Conservation (phyloP, 2,329 filamentous ascomycete genomes). For the Fusarium circinatum region DNA sequence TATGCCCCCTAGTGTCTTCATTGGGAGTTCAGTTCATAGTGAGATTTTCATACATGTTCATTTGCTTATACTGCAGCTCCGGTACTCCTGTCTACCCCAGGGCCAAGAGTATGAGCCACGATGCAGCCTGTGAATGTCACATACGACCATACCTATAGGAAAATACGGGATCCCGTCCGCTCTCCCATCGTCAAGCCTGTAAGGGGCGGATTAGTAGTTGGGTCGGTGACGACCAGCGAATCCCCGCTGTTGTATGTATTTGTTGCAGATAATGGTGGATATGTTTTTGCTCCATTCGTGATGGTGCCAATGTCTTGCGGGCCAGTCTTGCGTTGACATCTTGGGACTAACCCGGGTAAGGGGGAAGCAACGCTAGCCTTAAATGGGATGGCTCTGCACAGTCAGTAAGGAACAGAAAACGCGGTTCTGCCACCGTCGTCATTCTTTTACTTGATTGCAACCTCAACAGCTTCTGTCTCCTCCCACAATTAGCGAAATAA, state of each 20-base stretch:
- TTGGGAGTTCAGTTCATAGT: fast-evolving
- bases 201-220: slow-evolving; percentile 5
- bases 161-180: slow-evolving; percentile 1
- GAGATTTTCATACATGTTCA: fast-evolving
- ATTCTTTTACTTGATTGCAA: too few relatives aligned
- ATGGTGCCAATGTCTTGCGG: neutral
- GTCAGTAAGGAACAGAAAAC: neutral
- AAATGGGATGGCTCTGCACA: neutral
- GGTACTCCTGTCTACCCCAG: fast-evolving
- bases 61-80: fast-evolving
- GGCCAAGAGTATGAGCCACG: fast-evolving
- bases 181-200: neutral
- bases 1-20: fast-evolving
- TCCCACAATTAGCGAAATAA: neutral
- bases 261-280: too few relatives aligned
- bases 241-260: neutral
- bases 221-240: neutral
- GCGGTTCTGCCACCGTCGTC: neutral
- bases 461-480: neutral
- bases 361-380: too few relatives aligned
- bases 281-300: too few relatives aligned
- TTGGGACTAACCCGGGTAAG: too few relatives aligned
- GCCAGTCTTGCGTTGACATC: neutral
- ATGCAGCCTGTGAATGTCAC: neutral
- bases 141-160: slow-evolving; percentile 3